Evolutionary conservation across 2,329 filamentous ascomycete genomes (phyloP).

Genomic region (Penicillium polonicum): DNA sequence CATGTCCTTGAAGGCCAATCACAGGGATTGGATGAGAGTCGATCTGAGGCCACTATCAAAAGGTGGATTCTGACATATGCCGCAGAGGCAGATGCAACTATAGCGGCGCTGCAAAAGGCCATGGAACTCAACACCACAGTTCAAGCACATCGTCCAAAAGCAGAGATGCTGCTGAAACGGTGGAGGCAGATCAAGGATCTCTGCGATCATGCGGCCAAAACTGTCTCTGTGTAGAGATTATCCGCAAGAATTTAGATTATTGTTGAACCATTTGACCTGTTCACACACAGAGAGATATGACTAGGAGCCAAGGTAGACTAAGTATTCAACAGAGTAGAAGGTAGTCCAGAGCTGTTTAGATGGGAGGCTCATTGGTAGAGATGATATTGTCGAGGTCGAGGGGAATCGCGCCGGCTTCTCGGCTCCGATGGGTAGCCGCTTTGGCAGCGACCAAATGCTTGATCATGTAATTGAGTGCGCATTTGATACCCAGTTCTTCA

Average conservation of each 20-base stretch:
- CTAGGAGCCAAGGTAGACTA: neutral
- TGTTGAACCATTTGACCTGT: neutral
- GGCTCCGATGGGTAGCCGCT: conserved; percentile 45
- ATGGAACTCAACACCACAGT: conserved; percentile 17
- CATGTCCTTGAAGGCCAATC: conserved; percentile 41
- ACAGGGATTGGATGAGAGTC: conserved; percentile 30
- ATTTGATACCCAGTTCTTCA: conserved; percentile 68
- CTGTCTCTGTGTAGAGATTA: conserved; percentile 18
- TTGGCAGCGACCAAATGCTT: conserved; percentile 72
- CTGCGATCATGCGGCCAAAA: conserved; percentile 30
- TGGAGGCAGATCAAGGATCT: conserved; percentile 43
- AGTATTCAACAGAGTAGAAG: neutral
- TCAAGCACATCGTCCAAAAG: conserved; percentile 23
- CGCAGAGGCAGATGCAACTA: conserved; percentile 33
- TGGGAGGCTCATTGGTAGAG: conserved; percentile 5
- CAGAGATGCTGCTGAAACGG: conserved; percentile 32
- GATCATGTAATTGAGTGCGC: conserved; percentile 70
- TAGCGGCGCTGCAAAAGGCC: conserved; percentile 25
- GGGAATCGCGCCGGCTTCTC: conserved; percentile 35
- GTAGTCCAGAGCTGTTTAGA: neutral
- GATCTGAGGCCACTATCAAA: conserved; percentile 35
- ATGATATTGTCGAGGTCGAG: conserved; percentile 21
- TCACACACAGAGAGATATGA: neutral
- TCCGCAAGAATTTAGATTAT: neutral
- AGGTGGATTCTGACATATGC: conserved; percentile 38